Percentiles rank a stretch among this genome's conserved stretches.
Evolutionary conservation across 169 alveolate species (phyloP).

Genomic region (Besnoitia besnoiti): DNA sequence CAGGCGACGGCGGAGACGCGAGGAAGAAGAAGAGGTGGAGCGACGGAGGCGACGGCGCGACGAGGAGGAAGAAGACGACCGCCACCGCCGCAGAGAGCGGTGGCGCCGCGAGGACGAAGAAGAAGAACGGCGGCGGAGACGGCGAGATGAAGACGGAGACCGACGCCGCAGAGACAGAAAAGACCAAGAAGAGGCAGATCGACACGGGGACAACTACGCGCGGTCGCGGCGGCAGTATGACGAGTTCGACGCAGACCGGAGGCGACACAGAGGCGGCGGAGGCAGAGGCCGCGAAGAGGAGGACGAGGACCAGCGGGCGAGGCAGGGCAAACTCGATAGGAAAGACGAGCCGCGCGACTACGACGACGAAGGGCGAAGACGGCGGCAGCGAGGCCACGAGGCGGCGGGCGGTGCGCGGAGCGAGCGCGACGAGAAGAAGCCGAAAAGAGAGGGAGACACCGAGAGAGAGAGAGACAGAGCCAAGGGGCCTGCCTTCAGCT

Average conservation of each 20-base stretch:
- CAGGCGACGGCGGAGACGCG: conserved; percentile 9
- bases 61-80: neutral
- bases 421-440: neutral
- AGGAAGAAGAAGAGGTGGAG: neutral
- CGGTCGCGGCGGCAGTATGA: too few species aligned
- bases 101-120: conserved; percentile 2
- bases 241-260: conserved; percentile 10
- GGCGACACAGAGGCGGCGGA: neutral
- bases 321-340: too few species aligned
- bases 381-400: conserved; percentile 34
- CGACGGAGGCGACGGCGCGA: neutral
- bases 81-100: neutral
- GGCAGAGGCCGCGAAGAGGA: neutral
- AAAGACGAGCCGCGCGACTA: neutral
- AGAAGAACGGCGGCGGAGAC: conserved; percentile 37
- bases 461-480: neutral
- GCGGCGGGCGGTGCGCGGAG: conserved; percentile 3
- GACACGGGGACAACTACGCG: neutral
- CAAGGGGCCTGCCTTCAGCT: neutral
- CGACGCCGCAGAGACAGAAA: conserved; percentile 3
- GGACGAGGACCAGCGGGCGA: conserved; percentile 1
- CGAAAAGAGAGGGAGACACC: neutral
- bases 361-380: conserved; percentile 40
- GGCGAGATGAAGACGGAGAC: conserved; percentile 41
- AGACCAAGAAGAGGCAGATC: conserved; percentile 30